Evolutionary conservation across 2,329 filamentous ascomycete species (phyloP).

Genomic region (Didymella pinodella): DNA sequence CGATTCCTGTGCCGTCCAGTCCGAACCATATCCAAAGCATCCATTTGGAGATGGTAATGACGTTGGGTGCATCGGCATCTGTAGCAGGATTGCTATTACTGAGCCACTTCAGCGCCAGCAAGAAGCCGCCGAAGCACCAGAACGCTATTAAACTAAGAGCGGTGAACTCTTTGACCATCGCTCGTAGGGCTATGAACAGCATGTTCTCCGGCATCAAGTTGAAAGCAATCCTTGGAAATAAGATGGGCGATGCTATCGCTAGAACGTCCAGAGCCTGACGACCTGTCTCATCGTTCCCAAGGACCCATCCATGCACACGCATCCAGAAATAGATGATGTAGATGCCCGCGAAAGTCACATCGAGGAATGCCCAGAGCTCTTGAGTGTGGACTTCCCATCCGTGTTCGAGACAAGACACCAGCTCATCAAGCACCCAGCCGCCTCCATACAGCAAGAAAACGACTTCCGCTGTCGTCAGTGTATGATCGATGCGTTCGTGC

Average conservation of each 20-base stretch:
- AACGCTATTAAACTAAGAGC: conserved; percentile 75
- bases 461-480: conserved; percentile 66
- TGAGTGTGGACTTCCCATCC: conserved; percentile 83
- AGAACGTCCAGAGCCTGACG: conserved; percentile 79
- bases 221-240: conserved; percentile 81
- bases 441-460: conserved; percentile 76
- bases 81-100: conserved; percentile 54
- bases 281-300: conserved; percentile 57
- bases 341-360: conserved; percentile 77
- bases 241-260: conserved; percentile 78
- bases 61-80: conserved; percentile 57
- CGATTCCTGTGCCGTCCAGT: conserved; percentile 71
- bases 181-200: conserved; percentile 79
- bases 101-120: conserved; percentile 81
- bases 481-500: conserved; percentile 68
- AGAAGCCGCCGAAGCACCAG: conserved; percentile 86
- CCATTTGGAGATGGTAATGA: conserved; percentile 82
- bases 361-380: conserved; percentile 87
- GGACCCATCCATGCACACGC: conserved; percentile 70
- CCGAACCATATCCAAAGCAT: conserved; percentile 96
- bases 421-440: conserved; percentile 81
- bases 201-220: conserved; percentile 85
- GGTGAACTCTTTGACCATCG: conserved; percentile 89
- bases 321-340: conserved; percentile 73
- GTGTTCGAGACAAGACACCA: conserved; percentile 79